Evolutionary conservation across 192 early-diverging fungal species (phyloP).

Genomic region (Geranomyces variabilis): DNA sequence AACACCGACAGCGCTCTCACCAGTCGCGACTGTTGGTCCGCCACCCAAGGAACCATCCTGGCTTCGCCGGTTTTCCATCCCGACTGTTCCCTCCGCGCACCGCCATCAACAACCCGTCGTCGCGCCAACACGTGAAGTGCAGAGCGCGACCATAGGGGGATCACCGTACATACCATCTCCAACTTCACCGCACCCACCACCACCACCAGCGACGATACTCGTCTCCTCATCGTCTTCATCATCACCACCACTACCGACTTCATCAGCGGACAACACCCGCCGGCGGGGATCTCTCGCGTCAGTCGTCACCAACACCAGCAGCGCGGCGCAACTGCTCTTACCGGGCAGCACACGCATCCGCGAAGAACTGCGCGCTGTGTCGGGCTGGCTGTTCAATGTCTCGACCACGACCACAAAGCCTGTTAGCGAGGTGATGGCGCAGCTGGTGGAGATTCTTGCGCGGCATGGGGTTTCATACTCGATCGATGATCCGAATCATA

Average conservation of each 20-base stretch:
- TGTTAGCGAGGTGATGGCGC: slow-evolving; percentile 36
- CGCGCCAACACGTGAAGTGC: neutral
- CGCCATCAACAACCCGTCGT: no score
- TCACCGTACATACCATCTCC: no score
- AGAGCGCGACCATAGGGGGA: neutral
- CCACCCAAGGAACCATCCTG: neutral
- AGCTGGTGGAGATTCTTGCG: slow-evolving; percentile 35
- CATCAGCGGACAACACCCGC: no score
- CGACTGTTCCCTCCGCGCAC: neutral
- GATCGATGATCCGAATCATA: neutral
- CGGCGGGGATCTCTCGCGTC: neutral
- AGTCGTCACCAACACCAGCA: neutral
- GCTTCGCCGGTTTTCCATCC: slow-evolving; percentile 14
- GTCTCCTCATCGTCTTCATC: no score
- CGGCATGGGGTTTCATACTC: neutral
- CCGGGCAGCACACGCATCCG: slow-evolving; percentile 20
- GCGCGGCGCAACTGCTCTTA: no score
- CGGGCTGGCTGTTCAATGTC: slow-evolving; percentile 54
- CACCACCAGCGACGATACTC: no score
- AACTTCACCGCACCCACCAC: no score
- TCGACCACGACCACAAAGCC: slow-evolving; percentile 48
- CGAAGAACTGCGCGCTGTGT: slow-evolving; percentile 46
- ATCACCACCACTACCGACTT: neutral
- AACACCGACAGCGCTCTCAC: neutral
- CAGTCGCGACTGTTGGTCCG: no score